Percentiles rank a stretch among this genome's conserved stretches.
phyloP scores from a whole-genome alignment of 768 basidiomycete species.

The Epithele typhae region DNA sequence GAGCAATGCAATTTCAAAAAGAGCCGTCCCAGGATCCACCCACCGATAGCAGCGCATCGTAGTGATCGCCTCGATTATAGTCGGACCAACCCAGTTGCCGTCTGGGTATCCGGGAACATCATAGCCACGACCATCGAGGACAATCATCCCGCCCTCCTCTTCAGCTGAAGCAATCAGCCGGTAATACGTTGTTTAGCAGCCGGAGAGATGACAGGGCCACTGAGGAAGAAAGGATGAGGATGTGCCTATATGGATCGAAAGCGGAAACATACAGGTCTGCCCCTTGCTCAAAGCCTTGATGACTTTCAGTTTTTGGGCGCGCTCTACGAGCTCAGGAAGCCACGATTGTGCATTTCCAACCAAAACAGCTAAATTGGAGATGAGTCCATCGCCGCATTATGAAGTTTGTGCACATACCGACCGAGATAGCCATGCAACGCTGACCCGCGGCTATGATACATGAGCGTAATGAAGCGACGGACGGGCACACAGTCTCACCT shows the following conservation, averaged over 20 bases:
- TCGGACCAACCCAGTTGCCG: constrained; percentile 95
- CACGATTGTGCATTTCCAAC: constrained; percentile 78
- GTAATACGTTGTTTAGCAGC: constrained; percentile 76
- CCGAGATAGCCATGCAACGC: constrained; percentile 95
- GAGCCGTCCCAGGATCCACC: constrained; percentile 22
- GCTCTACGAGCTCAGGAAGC: constrained; percentile 83
- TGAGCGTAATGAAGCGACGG: background rate
- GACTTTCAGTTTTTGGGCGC: constrained; percentile 75
- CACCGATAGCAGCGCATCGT: constrained; percentile 89
- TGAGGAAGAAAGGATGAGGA: constrained; percentile 23
- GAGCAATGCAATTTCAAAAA: background rate
- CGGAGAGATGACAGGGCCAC: constrained; percentile 80
- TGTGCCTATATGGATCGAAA: background rate
- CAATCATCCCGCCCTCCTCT: constrained; percentile 79
- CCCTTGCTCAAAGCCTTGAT: constrained; percentile 85
- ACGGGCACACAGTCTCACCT: constrained; percentile 36
- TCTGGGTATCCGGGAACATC: constrained; percentile 69
- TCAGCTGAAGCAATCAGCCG: constrained; percentile 69
- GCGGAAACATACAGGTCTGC: constrained; percentile 66
- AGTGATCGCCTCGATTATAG: constrained; percentile 78
- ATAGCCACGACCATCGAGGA: constrained; percentile 78
- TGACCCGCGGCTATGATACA: constrained; percentile 88
- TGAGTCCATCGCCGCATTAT: background rate
- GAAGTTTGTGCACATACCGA: constrained; percentile 47
- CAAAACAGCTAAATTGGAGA: constrained; percentile 49